Percentiles rank a stretch among this genome's conserved stretches.
These are phyloP conservation scores for Syzygium malaccense DNA, from an alignment of 441 rosid species.

Conservation along the genomic window DNA sequence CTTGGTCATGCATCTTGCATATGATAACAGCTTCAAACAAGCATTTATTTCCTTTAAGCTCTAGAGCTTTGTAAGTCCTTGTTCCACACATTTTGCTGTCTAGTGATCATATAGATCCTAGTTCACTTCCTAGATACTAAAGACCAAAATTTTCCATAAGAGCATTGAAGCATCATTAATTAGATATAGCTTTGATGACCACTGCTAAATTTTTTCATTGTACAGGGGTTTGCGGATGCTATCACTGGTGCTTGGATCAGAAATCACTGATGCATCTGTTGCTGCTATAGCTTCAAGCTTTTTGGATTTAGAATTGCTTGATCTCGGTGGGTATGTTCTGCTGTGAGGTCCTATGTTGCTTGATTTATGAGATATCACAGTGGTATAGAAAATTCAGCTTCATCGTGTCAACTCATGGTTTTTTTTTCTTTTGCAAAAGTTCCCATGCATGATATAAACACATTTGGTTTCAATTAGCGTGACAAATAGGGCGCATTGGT, in stretches of 20 bases:
- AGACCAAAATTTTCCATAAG: background rate
- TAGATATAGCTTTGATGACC: background rate
- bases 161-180: background rate
- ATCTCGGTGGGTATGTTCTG: conserved; percentile 88
- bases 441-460: background rate
- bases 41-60: background rate
- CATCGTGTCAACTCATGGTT: background rate
- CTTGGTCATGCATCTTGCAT: background rate
- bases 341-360: background rate
- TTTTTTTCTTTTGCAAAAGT: background rate
- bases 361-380: background rate
- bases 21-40: background rate
- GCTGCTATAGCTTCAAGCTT: conserved; percentile 82
- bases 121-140: background rate
- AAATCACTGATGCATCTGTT: conserved; percentile 86
- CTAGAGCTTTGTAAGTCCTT: background rate
- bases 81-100: background rate
- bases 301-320: conserved; percentile 78
- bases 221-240: conserved; percentile 83
- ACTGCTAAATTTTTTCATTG: background rate
- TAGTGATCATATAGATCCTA: background rate
- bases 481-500: background rate
- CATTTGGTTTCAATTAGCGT: background rate
- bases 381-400: background rate
- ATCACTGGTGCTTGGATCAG: conserved; percentile 88